Evolutionary conservation across 306 rosid species (phyloP).

Genomic region (Prunus armeniaca): DNA sequence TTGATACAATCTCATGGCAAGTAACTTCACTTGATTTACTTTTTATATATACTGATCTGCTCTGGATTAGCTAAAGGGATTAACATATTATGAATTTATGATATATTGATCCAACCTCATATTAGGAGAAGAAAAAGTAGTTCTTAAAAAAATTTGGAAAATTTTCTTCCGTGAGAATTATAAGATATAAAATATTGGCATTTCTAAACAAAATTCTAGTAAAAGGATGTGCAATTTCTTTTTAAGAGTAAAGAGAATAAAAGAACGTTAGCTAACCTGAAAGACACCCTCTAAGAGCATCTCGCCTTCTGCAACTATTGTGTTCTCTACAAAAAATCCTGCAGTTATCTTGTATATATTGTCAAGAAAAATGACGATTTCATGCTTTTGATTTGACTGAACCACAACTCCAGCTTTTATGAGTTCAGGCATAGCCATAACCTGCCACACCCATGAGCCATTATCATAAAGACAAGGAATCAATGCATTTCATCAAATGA

Average conservation of each 20-base stretch:
- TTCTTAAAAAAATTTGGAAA: background rate
- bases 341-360: constrained; percentile 83
- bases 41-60: background rate
- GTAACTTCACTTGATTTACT: background rate
- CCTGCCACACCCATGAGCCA: constrained; percentile 8
- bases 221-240: background rate
- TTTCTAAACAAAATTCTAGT: background rate
- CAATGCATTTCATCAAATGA: background rate
- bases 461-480: background rate
- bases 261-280: constrained; percentile 51
- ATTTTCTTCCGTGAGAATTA: background rate
- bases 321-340: constrained; percentile 91
- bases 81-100: background rate
- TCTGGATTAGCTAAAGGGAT: background rate
- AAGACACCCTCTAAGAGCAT: constrained; percentile 80
- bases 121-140: background rate
- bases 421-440: background rate
- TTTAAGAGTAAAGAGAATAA: background rate
- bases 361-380: constrained; percentile 58
- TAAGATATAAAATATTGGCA: background rate
- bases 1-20: background rate
- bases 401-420: constrained; percentile 1
- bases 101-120: background rate
- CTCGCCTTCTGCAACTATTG: constrained; percentile 90
- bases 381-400: constrained; percentile 10